Evolutionary conservation across 208 protist species (phyloP), one percentile per base, ranked within the genome.

Genomic region (Naegleria lovaniensis): DNA sequence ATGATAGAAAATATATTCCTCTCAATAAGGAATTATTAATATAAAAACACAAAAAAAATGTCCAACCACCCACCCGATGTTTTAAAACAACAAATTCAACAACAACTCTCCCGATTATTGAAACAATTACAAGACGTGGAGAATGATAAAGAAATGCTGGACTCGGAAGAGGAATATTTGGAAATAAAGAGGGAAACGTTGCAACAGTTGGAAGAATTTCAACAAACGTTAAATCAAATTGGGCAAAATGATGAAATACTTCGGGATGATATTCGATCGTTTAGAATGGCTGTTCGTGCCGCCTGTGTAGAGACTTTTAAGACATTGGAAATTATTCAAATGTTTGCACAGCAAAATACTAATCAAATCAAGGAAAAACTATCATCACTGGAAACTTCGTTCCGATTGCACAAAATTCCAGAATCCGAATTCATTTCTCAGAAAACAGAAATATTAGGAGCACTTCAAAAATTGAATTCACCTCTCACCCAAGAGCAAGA

Each of bases 51-150:
- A 67, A 67, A 67, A 67, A 67, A 67, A 67, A 67, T 67, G 55
- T 22, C 13, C 55, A 67, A 15, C 3, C 1, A 15, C 11, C 25
- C 6, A 36, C 13, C 19, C 0, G 67, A 79, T 36, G 2, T 36
- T 0, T 0, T 79, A 9, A 79, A 36, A 36, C 67, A 79, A 79
- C 67, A 79, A 79, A 79, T 36, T 36, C 16, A 79, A 36, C 67
- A 79, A 79, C 67, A 79, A 36, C 29, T 79, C 9, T 19, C 6
- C n/a, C 19, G 67, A 79, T 33, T 79, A 25, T 33, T 79, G 25
- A 79, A 79, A 79, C 67, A 79, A 79, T 79, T 79, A 79, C 25
- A 79, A 36, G 67, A 79, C 36, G 67, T 79, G n/a, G 67, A 79
- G 36, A n/a, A 79, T 79, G 9, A 36, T 79, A 25, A 33, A 36